These are phyloP conservation scores for Pythium vanterpoolii DNA, from an alignment of 352 stramenopile species.

Conservation along the genomic window DNA sequence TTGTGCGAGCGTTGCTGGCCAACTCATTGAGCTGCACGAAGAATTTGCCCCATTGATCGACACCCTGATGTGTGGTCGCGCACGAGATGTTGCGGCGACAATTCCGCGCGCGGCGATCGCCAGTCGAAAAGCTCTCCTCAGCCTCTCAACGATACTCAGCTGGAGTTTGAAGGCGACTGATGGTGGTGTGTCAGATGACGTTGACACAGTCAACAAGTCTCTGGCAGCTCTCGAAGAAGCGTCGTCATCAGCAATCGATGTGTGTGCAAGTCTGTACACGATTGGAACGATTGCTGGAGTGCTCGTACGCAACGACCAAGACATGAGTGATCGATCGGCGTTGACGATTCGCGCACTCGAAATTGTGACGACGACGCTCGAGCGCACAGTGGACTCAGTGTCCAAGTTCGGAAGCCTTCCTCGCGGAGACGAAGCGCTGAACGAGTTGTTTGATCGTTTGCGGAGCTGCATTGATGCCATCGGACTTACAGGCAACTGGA, in stretches of 20 bases:
- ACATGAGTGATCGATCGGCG: background rate
- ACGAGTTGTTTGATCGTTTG: slow-evolving; percentile 15
- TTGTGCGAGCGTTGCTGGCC: slow-evolving; percentile 1
- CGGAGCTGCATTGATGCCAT: slow-evolving; percentile 18
- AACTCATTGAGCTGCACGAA: slow-evolving; percentile 15
- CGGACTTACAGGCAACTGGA: slow-evolving; percentile 16
- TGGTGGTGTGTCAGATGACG: background rate
- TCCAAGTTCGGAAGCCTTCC: slow-evolving; percentile 18
- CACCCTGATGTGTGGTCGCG: background rate
- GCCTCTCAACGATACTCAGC: slow-evolving; percentile 10
- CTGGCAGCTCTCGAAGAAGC: background rate
- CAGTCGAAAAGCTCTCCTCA: background rate
- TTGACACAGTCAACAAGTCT: background rate
- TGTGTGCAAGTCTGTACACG: slow-evolving; percentile 12
- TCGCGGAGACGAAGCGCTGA: slow-evolving; percentile 18
- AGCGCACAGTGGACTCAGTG: background rate
- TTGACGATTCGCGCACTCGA: background rate
- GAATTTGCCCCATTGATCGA: slow-evolving; percentile 5
- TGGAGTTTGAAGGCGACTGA: slow-evolving; percentile 12
- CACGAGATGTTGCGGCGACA: slow-evolving; percentile 3
- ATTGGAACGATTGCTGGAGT: background rate
- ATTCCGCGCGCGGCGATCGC: background rate
- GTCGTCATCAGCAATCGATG: background rate
- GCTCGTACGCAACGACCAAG: background rate
- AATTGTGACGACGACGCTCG: background rate